These are phyloP conservation scores for Aquilaria agallochum DNA, from an alignment of 441 rosid genomes.

Conservation along the genomic window DNA sequence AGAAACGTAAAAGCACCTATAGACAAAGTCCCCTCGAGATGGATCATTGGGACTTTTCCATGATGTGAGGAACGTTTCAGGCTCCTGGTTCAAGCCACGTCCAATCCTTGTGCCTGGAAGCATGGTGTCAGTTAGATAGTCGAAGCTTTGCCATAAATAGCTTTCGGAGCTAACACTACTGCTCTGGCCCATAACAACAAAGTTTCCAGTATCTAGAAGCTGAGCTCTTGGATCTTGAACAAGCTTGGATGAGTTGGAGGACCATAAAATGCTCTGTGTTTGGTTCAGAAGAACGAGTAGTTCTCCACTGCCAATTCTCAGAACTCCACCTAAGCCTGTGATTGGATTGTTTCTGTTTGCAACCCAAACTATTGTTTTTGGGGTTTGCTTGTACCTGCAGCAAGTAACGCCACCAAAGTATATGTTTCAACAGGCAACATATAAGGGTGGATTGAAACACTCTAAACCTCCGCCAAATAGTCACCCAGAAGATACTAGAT, in stretches of 20 bases:
- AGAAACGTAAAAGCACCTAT: neutral
- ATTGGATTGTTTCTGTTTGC: constrained; percentile 15
- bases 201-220: constrained; percentile 8
- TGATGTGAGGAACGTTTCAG: constrained; percentile 1
- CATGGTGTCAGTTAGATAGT: neutral
- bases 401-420: too few species aligned
- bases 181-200: constrained; percentile 1
- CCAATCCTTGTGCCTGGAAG: constrained; percentile 11
- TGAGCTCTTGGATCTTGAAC: neutral
- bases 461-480: too few species aligned
- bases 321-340: constrained; percentile 17
- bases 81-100: neutral
- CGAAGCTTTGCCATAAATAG: constrained; percentile 12
- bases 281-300: constrained; percentile 12
- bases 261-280: constrained; percentile 4
- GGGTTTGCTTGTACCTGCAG: constrained; percentile 10
- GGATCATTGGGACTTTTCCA: constrained; percentile 7
- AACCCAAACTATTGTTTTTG: constrained; percentile 15
- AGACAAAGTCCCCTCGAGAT: neutral
- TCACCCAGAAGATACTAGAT: too few species aligned
- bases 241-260: constrained; percentile 1
- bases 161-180: neutral
- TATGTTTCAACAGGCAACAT: too few species aligned
- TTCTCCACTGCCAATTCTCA: constrained; percentile 16
- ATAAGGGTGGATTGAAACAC: too few species aligned